Evolutionary conservation across 805 yeast genomes (phyloP), one percentile per base, ranked within the genome.

Genomic region (Ogataea siamensis): DNA sequence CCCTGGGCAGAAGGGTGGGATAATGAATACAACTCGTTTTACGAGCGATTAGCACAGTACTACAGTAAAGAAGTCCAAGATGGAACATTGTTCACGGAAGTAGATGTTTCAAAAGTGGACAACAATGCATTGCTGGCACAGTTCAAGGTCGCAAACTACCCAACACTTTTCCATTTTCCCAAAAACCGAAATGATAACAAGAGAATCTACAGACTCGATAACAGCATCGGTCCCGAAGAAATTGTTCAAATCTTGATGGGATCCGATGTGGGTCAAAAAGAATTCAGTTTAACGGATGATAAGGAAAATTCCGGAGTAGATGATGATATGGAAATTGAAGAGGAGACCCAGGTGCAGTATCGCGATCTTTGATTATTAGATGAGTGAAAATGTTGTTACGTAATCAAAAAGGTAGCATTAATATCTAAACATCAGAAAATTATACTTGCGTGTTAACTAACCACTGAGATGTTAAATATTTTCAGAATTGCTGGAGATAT

Each of bases 401-500:
- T n/a, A n/a, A n/a, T n/a, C n/a, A n/a, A n/a, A n/a, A n/a, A n/a
- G n/a, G n/a, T n/a, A n/a, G n/a, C n/a, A n/a, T n/a, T n/a, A n/a
- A n/a, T n/a, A n/a, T n/a, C n/a, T n/a, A n/a, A n/a, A n/a, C n/a
- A 7, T 14, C 26, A 34, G 18, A 9, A 26, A 19, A 27, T 15
- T 21, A 24, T 23, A 33, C 19, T 39, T 39, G 37, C 42, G 38
- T 34, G 38, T 33, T 29, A 26, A 23, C 25, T 19, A 23, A 21
- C 13, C 20, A 20, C 7, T n/a, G 17, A 17, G n/a, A 64, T 49
- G 57, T 52, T 66, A 54, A 74, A 72, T 47, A 46, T 71, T 25
- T 71, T 71, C 49, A 60, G 76, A 53, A 53, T 68, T 9, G 51
- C 51, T 1, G 64, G 91, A 19, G 99, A 93, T 57, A 55, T 87